Base-by-base conservation (phyloP, 2,329 filamentous ascomycete genomes). In the Pseudogymnoascus sp. region DNA sequence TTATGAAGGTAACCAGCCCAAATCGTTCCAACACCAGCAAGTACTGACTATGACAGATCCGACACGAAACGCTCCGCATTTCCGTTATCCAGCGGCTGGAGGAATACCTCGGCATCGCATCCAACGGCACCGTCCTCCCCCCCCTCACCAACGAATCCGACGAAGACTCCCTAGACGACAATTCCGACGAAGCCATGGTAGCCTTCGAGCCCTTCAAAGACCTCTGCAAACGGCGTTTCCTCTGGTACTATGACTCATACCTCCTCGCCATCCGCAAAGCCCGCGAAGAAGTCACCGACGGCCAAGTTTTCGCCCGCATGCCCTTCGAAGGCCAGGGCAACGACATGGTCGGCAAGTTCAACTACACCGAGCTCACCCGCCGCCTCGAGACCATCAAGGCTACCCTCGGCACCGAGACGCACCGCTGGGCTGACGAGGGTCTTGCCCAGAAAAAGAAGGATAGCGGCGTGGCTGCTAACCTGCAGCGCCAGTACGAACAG, bases 181-280 rank as follows among this genome's bases (percentile, higher is more conserved):
- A 10, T n/a, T 33, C 72, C 65, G 8, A 84, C 11, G 84, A 88
- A 40, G 71, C 74, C 0, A 74, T 70, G 6, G 70, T 83, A 0
- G 80, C 84, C 0, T 96, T 91, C 73, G 89, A 96, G 66, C 90
- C 92, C 0, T 97, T 97, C 76, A 87, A 86, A 66, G 93, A 97
- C 70, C 79, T 96, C 4, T 90, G 88, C 79, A 97, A 97, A 75
- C 86, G 89, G 37, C 85, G 92, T 1, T 97, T 97, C 71, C 78
- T 97, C 11, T 97, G 94, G 94, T 97, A 97, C 75, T 96, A 90
- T 73, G 89, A 95, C 66, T 89, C 89, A 2, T 97, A 97, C 70
- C 77, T 94, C 21, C 77, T 81, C 3, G 82, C 87, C 1, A 86
- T 96, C 59, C 79, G 85, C 37, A 81, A 85, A 63, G 88, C 86